phyloP scores from a whole-genome alignment of 352 stramenopile genomes.

The Globisporangium solare region DNA sequence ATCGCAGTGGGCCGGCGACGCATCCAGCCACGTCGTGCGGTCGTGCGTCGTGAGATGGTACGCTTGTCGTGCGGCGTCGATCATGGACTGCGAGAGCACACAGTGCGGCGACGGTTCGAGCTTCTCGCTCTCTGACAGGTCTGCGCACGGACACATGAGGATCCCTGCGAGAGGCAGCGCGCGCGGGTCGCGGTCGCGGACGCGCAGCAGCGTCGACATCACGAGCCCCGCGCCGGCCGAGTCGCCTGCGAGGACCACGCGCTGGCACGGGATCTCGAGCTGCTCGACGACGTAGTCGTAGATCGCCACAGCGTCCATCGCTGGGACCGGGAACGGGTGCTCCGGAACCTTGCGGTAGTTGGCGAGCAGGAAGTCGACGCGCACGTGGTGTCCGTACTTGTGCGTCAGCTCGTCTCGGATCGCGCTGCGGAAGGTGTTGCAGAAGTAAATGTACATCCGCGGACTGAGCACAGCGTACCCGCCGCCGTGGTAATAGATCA shows the following conservation, averaged over 20 bases:
- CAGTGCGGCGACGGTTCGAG: conserved; percentile 14
- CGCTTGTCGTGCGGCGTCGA: conserved; percentile 3
- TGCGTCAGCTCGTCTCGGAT: conserved; percentile 20
- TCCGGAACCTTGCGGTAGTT: conserved; percentile 57
- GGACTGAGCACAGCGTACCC: conserved; percentile 35
- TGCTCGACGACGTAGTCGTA: conserved; percentile 37
- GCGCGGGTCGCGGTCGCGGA: conserved; percentile 19
- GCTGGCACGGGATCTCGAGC: conserved; percentile 20
- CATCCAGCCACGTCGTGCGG: conserved; percentile 10
- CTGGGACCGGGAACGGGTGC: conserved; percentile 28
- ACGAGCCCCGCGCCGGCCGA: conserved; percentile 41
- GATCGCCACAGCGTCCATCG: conserved; percentile 29
- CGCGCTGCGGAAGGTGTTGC: conserved; percentile 15
- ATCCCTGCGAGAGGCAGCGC: conserved; percentile 25
- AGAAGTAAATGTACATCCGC: conserved; percentile 31
- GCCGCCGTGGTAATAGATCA: conserved; percentile 44
- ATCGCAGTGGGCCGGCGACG: conserved; percentile 20
- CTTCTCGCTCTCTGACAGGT: conserved; percentile 19
- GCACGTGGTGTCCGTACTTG: neutral
- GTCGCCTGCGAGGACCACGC: conserved; percentile 44
- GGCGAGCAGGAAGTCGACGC: conserved; percentile 33
- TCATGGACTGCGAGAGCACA: conserved; percentile 12
- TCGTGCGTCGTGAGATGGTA: conserved; percentile 13
- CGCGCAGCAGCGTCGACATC: conserved; percentile 38
- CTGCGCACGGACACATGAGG: conserved; percentile 23